Conservation (phyloP, 768 basidiomycete genomes). For the Sarcomyxa edulis region DNA sequence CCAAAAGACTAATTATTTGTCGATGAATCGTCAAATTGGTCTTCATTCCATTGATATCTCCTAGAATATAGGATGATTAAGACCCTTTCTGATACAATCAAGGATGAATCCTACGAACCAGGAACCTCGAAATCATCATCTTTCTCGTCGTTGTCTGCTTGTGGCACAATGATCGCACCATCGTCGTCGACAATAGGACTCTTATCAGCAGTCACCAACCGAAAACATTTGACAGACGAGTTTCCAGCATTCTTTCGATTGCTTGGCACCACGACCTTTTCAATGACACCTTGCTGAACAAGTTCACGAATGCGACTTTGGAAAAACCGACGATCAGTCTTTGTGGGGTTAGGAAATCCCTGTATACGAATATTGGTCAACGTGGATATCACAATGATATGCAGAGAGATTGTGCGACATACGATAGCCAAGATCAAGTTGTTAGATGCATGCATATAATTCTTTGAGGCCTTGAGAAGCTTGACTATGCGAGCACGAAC, state of each 20-base stretch:
- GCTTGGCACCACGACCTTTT: constrained; percentile 67
- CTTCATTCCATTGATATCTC: constrained; percentile 38
- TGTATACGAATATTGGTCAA: constrained; percentile 24
- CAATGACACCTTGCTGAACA: constrained; percentile 67
- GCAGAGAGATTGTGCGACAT: constrained; percentile 17
- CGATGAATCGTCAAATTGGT: constrained; percentile 67
- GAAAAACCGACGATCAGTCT: constrained; percentile 80
- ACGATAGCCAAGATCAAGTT: constrained; percentile 80
- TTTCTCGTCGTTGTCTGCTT: constrained; percentile 27
- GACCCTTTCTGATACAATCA: too few relatives aligned
- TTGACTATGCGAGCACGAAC: constrained; percentile 68
- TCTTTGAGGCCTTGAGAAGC: constrained; percentile 64
- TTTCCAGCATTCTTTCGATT: constrained; percentile 41
- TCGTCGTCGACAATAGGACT: constrained; percentile 26
- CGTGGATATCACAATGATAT: background rate
- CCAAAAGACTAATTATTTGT: constrained; percentile 72
- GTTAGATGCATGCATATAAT: constrained; percentile 64
- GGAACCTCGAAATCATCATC: too few relatives aligned
- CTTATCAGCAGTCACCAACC: constrained; percentile 47
- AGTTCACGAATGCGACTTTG: constrained; percentile 69
- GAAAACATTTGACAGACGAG: constrained; percentile 58
- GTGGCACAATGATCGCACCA: constrained; percentile 27
- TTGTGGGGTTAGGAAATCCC: constrained; percentile 74
- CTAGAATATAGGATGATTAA: constrained; percentile 13
- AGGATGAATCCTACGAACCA: too few relatives aligned